Conservation (phyloP, 2,329 filamentous ascomycete species). For the Phialophora tarda region DNA sequence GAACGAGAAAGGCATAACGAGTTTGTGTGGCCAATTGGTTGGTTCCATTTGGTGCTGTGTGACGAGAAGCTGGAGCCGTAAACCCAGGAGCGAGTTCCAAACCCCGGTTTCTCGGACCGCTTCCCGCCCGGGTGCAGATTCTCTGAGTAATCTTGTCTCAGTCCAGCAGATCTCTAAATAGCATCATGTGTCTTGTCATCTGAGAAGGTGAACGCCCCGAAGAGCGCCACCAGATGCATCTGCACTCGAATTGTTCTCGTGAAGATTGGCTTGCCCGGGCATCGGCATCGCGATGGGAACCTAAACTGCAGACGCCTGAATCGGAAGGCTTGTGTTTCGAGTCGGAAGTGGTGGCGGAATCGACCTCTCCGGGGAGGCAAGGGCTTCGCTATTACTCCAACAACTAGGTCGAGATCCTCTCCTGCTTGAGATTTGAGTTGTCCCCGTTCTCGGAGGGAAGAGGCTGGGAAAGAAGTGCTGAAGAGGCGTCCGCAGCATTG, state of each 20-base stretch:
- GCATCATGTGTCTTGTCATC: too few relatives aligned
- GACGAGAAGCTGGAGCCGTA: too few relatives aligned
- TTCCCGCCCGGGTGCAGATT: too few relatives aligned
- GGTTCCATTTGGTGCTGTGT: too few relatives aligned
- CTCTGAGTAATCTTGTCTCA: too few relatives aligned
- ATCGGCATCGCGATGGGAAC: background rate
- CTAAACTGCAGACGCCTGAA: conserved; percentile 14
- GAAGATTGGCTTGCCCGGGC: background rate
- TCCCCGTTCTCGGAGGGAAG: conserved; percentile 26
- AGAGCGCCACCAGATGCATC: too few relatives aligned
- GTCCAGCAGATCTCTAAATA: too few relatives aligned
- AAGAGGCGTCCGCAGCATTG: conserved; percentile 46
- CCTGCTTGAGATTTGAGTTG: conserved; percentile 21
- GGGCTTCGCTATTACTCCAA: conserved; percentile 9
- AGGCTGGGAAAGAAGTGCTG: conserved; percentile 33
- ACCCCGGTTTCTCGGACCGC: too few relatives aligned
- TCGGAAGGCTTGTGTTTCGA: conserved; percentile 5
- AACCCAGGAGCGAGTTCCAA: too few relatives aligned
- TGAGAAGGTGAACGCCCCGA: too few relatives aligned
- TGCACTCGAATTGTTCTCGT: background rate
- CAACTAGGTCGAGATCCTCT: conserved; percentile 15
- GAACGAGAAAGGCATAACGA: too few relatives aligned
- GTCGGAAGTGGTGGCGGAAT: conserved; percentile 2
- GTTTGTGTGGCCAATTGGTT: too few relatives aligned
- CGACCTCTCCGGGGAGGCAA: conserved; percentile 12